Evolutionary conservation across 106 monocot species (phyloP), one percentile per base, ranked within the genome.

Genomic region (Acanthochlamys bracteata): DNA sequence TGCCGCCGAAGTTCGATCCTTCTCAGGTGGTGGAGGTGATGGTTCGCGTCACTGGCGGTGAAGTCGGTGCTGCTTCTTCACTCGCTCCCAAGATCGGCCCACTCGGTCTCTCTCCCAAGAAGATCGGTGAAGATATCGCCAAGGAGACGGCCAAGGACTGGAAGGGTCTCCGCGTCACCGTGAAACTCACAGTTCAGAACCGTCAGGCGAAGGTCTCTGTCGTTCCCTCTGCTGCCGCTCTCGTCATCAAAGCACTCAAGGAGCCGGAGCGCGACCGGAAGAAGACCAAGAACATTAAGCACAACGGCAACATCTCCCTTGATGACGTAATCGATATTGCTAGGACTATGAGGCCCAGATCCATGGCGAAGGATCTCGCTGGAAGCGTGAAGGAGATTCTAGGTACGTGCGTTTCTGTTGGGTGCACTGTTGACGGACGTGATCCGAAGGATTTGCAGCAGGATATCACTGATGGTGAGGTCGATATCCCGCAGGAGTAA

Each of bases 81-180:
- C 57, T 68, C 0, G 68, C 68, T 11, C 68, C 68, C 3, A 68
- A 68, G 57, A 68, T 68, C 68, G 68, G 63, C 3, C 53, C 72
- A 3, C 66, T 76, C 19, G 76, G 76, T 22, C 71, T 76, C 27
- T 76, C 76, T 24, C 76, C 76, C 10, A 71, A 76, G 60, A 76
- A 76, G 68, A 53, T 76, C 71, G 76, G 76, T n/a, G 76, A 76
- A 65, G 76, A 76, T 60, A 76, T 76, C 65, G 76, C 76, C 41
- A 76, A 76, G 76, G 76, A 76, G 71, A 76, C 76, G 42, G 76
- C 76, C 14, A 76, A 71, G 70, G 76, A 76, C 40, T 76, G 76
- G 76, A 76, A 76, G 76, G 76, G 76, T 42, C 76, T 76, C 59
- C 76, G 76, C 21, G 76, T 76, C 41, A 76, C 76, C 39, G 76